Evolutionary conservation across 352 stramenopile species (phyloP), one percentile per base, ranked within the genome.

Genomic region (Phytophthora citrophthora): DNA sequence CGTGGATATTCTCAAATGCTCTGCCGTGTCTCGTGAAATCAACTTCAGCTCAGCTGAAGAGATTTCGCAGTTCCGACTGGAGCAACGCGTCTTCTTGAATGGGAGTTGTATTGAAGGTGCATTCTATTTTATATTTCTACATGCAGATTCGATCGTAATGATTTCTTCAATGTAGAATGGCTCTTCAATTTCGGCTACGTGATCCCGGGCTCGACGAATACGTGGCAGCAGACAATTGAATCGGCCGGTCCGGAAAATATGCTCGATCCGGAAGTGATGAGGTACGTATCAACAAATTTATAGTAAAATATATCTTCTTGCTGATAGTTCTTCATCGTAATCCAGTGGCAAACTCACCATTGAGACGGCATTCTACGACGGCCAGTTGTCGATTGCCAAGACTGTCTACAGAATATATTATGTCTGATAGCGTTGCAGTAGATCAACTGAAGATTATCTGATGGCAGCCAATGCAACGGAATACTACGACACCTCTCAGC

Each of bases 291-390:
- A 13, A 31, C 44, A 11, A 27, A 2, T 47, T 34, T 5, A 32
- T 29, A 29, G 26, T 29, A 11, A 38, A 13, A 10, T 12, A 7
- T 11, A 29, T 32, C 2, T 50, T 45, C 29, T 52, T 13, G 29
- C 27, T 44, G 5, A 44, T 44, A 16, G 29, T 36, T 16, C 46
- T 32, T 36, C 16, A 26, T 11, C 54, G 2, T 16, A n/a, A 48
- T 38, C 1, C 45, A 96, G 83, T 40, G 95, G 94, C 11, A 95
- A 98, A 50, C 79, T 98, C 34, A 96, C 88, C 38, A 98, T 99
- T 45, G 95, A 98, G 64, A 99, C 95, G 7, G 89, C 77, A n/a
- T 98, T 99, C 68, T 98, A 97, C 72, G 94, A 98, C 68, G 94
- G 85, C 29, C 74, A 95, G 44, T 65, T 75, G 29, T 68, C 91